These are phyloP conservation scores for Biscogniauxia mediterranea DNA, from an alignment of 2,329 filamentous ascomycete species.

Conservation along the genomic window DNA sequence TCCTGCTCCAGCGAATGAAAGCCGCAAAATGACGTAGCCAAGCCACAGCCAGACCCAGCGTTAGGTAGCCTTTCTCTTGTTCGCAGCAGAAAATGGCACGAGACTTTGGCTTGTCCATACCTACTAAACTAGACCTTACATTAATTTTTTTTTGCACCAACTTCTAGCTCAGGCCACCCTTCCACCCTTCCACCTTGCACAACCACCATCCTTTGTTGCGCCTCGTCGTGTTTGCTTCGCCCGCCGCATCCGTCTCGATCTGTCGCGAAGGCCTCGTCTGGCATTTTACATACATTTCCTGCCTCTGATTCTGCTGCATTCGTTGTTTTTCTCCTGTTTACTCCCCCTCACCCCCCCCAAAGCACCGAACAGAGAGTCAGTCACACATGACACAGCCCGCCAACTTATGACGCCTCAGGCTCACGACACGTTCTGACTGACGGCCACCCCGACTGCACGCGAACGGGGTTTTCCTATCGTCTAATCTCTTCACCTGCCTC, in stretches of 20 bases:
- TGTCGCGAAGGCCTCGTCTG: slow-evolving; percentile 1
- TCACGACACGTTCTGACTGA: slow-evolving; percentile 24
- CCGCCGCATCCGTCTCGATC: slow-evolving; percentile 11
- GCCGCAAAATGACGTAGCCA: slow-evolving; percentile 20
- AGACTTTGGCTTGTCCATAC: slow-evolving; percentile 15
- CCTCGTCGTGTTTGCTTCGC: not conserved
- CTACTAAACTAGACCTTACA: not conserved
- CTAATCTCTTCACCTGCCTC: slow-evolving; percentile 6
- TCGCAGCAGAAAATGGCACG: slow-evolving; percentile 18
- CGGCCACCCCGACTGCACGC: slow-evolving; percentile 19
- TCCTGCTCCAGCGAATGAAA: slow-evolving; percentile 14
- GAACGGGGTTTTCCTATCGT: slow-evolving; percentile 14
- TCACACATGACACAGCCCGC: slow-evolving; percentile 26
- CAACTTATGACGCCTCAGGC: slow-evolving; percentile 31
- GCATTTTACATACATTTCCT: slow-evolving; percentile 3
- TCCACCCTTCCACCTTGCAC: slow-evolving; percentile 2
- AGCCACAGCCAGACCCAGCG: slow-evolving; percentile 13
- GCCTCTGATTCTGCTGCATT: not conserved
- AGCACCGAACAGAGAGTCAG: slow-evolving; percentile 6
- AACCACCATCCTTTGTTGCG: slow-evolving; percentile 19
- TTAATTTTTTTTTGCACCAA: slow-evolving; percentile 15
- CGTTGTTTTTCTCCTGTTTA: not conserved
- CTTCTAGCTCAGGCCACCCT: slow-evolving; percentile 14
- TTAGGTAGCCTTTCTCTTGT: not conserved
- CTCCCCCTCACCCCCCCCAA: not conserved